Percentiles rank a stretch among this genome's conserved stretches.
Conservation (phyloP, 495 filamentous ascomycete genomes). For the Poronia punctata region DNA sequence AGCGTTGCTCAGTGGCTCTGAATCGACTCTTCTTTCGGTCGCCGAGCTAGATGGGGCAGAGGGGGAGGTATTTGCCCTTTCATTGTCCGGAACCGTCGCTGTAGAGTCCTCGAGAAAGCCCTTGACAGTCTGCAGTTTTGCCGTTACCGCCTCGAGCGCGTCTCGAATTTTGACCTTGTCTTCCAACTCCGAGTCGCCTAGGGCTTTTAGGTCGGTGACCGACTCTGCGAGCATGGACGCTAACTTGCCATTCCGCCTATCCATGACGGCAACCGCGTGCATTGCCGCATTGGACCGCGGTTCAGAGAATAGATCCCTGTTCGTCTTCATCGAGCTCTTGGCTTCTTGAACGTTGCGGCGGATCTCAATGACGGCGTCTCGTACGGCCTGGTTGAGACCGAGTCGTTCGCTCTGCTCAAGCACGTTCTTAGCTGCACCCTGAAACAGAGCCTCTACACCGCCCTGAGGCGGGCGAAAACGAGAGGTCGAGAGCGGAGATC, state of each 20-base stretch:
- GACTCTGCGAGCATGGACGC: constrained; percentile 66
- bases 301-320: constrained; percentile 24
- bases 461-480: constrained; percentile 55
- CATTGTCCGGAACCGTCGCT: constrained; percentile 46
- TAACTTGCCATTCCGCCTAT: constrained; percentile 65
- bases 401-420: constrained; percentile 77
- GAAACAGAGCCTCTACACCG: constrained; percentile 69
- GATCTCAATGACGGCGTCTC: constrained; percentile 83
- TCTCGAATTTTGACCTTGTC: constrained; percentile 33
- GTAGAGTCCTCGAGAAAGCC: constrained; percentile 63
- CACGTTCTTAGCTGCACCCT: constrained; percentile 78
- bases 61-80: constrained; percentile 14
- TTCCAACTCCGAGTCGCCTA: constrained; percentile 26
- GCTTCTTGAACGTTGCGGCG: constrained; percentile 41
- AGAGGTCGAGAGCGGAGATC: constrained; percentile 50
- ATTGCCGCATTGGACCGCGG: constrained; percentile 11
- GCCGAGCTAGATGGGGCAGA: background rate
- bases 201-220: constrained; percentile 56
- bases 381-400: constrained; percentile 83
- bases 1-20: constrained; percentile 15
- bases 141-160: constrained; percentile 56
- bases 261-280: constrained; percentile 42
- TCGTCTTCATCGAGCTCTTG: constrained; percentile 25
- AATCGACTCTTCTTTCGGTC: constrained; percentile 9
- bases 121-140: constrained; percentile 72